Evolutionary conservation across 805 yeast species (phyloP).

Genomic region (Metschnikowia gelsemii): DNA sequence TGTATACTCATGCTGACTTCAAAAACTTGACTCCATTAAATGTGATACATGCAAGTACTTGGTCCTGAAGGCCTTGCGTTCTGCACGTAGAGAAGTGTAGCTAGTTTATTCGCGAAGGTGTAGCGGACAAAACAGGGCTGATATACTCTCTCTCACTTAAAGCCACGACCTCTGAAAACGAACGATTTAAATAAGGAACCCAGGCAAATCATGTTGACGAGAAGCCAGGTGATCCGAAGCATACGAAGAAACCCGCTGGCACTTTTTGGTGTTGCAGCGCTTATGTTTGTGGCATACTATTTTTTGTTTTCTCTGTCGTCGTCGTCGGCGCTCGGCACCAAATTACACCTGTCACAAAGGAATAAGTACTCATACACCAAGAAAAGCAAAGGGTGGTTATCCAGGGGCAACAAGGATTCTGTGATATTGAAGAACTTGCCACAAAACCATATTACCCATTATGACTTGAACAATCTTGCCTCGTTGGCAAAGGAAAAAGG

Average conservation of each 20-base stretch:
- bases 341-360: conserved; percentile 14
- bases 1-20: no score
- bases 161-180: no score
- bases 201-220: conserved; percentile 18
- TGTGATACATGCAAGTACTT: no score
- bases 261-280: conserved; percentile 46
- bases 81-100: no score
- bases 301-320: conserved; percentile 27
- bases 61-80: no score
- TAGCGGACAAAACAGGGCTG: no score
- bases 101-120: no score
- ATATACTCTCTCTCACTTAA: no score
- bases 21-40: no score
- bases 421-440: conserved; percentile 62
- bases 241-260: conserved; percentile 61
- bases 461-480: conserved; percentile 76
- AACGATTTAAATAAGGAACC: no score
- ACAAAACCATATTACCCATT: conserved; percentile 74
- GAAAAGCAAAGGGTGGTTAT: conserved; percentile 48
- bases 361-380: conserved; percentile 48
- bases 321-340: no score
- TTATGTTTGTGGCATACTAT: conserved; percentile 43
- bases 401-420: conserved; percentile 46
- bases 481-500: conserved; percentile 69
- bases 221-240: conserved; percentile 37